Percentiles rank a stretch among this genome's conserved stretches.
phyloP scores from a whole-genome alignment of 768 basidiomycete species.

The Hebeloma cylindrosporum region DNA sequence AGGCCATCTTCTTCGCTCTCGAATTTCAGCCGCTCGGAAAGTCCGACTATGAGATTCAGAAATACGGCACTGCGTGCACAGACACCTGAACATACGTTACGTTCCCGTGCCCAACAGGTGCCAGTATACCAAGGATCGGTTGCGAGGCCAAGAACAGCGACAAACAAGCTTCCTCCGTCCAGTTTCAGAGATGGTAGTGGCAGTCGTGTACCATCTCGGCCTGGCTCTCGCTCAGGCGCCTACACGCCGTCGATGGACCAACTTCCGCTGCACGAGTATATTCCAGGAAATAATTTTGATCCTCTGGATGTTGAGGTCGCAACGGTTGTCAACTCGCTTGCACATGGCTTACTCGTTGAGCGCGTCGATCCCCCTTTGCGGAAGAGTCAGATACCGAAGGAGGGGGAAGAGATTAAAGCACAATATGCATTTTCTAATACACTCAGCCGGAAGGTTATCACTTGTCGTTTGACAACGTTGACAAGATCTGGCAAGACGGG shows the following conservation, averaged over 20 bases:
- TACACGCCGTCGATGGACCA: conserved; percentile 60
- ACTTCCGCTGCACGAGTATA: conserved; percentile 59
- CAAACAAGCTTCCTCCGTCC: conserved; percentile 62
- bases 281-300: conserved; percentile 65
- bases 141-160: conserved; percentile 40
- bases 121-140: conserved; percentile 49
- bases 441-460: conserved; percentile 71
- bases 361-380: conserved; percentile 78
- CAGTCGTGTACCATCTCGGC: conserved; percentile 58
- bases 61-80: conserved; percentile 41
- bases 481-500: conserved; percentile 56
- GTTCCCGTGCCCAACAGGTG: conserved; percentile 59
- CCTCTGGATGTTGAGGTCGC: conserved; percentile 85
- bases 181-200: conserved; percentile 64
- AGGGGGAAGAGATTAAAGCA: conserved; percentile 79
- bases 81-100: conserved; percentile 34
- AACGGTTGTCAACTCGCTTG: conserved; percentile 66
- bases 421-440: conserved; percentile 81
- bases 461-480: conserved; percentile 78
- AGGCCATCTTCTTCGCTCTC: conserved; percentile 75
- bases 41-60: conserved; percentile 46
- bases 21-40: conserved; percentile 54
- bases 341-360: conserved; percentile 76
- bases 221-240: conserved; percentile 64
- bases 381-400: conserved; percentile 50